Conservation (phyloP, 345 rosid species). For the Viola odorata region DNA sequence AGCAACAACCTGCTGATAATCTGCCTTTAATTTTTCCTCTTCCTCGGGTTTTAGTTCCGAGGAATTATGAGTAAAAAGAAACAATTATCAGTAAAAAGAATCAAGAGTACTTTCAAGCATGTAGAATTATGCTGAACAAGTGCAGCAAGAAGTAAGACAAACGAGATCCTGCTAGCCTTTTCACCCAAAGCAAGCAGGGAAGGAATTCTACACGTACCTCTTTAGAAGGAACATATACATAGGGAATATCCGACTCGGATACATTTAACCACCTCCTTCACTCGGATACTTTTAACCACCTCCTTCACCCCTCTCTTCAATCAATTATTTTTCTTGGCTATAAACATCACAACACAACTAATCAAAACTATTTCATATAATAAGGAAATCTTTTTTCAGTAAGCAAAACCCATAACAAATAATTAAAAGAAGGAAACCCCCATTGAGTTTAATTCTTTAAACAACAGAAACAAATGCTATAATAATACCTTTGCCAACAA, state of each 20-base stretch:
- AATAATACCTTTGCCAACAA: conserved; percentile 76
- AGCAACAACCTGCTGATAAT: conserved; percentile 49
- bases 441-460: not conserved
- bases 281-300: conserved; percentile 89
- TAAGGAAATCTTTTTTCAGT: too few relatives aligned
- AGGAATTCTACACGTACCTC: conserved; percentile 46
- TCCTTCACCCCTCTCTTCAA: conserved; percentile 98
- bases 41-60: conserved; percentile 63
- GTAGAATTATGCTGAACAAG: not conserved
- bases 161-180: not conserved
- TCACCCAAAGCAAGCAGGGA: not conserved
- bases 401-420: not conserved
- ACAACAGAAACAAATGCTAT: not conserved
- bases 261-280: conserved; percentile 93
- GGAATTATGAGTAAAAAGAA: not conserved
- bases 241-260: conserved; percentile 79
- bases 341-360: not conserved
- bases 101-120: not conserved
- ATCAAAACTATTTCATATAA: not conserved
- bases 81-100: not conserved
- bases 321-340: conserved; percentile 86
- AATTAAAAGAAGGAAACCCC: not conserved
- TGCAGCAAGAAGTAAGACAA: not conserved
- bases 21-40: conserved; percentile 57
- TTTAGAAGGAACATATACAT: conserved; percentile 78